Conservation (phyloP, 75 land plant genomes). For the Larix kaempferi region DNA sequence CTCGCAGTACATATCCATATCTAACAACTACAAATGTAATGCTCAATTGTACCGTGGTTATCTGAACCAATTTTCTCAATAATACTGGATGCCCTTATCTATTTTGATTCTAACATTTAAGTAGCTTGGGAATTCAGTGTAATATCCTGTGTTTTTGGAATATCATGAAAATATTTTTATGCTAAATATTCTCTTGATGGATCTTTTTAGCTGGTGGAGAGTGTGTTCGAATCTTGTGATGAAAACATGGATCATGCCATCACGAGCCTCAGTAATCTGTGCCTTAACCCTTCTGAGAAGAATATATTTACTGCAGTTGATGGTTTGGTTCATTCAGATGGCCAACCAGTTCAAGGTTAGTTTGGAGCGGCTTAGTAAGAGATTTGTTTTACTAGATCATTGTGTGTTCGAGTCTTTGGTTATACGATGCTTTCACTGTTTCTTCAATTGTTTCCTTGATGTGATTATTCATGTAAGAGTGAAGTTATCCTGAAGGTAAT, state of each 20-base stretch:
- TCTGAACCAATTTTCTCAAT: too few species aligned
- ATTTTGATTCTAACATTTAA: neutral
- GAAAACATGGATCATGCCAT: slow-evolving; percentile 86
- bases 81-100: too few species aligned
- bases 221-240: slow-evolving; percentile 75
- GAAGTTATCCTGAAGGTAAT: neutral
- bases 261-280: slow-evolving; percentile 76
- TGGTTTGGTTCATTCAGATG: slow-evolving; percentile 15
- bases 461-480: slow-evolving; percentile 5
- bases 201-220: slow-evolving; percentile 53
- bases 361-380: neutral
- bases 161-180: neutral
- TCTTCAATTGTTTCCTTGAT: neutral
- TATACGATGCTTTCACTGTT: neutral
- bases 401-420: neutral
- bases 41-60: neutral
- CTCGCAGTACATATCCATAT: neutral
- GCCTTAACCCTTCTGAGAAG: slow-evolving; percentile 28
- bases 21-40: neutral
- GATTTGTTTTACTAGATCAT: neutral
- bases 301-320: slow-evolving; percentile 12
- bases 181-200: neutral
- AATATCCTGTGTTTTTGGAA: neutral
- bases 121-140: neutral
- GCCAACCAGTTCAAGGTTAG: slow-evolving; percentile 22